phyloP scores from a whole-genome alignment of 371 early-diverging fungal species.

The Rhizopus sp. region DNA sequence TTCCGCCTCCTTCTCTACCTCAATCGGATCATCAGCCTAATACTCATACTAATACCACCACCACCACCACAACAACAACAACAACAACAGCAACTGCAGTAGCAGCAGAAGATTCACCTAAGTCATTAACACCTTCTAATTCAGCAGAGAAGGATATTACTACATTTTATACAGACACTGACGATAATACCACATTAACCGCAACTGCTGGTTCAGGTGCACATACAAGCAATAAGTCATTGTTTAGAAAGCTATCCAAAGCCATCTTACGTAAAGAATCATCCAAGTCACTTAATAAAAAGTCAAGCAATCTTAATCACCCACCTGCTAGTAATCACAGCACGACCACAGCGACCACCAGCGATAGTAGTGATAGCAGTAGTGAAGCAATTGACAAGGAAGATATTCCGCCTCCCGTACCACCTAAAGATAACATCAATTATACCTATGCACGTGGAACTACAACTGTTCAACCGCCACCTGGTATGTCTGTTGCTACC shows the following conservation, averaged over 20 bases:
- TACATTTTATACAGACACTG: conserved; percentile 2
- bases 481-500: conserved; percentile 31
- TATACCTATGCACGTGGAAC: conserved; percentile 5
- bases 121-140: conserved; percentile 19
- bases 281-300: conserved; percentile 18
- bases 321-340: not conserved
- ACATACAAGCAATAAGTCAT: conserved; percentile 19
- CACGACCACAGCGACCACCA: not conserved
- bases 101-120: conserved; percentile 9
- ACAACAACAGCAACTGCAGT: conserved; percentile 17
- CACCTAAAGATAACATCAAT: conserved; percentile 19
- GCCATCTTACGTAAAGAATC: conserved; percentile 27
- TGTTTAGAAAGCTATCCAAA: conserved; percentile 29
- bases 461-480: conserved; percentile 12
- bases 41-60: not conserved
- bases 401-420: conserved; percentile 25
- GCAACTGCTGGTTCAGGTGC: conserved; percentile 7
- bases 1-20: conserved; percentile 14
- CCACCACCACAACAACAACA: conserved; percentile 1
- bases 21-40: not conserved
- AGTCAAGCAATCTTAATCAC: conserved; percentile 13
- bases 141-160: conserved; percentile 17
- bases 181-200: not conserved
- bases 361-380: not conserved
- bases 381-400: conserved; percentile 1